phyloP scores from a whole-genome alignment of 495 filamentous ascomycete species.

The Trichoderma erinaceum region DNA sequence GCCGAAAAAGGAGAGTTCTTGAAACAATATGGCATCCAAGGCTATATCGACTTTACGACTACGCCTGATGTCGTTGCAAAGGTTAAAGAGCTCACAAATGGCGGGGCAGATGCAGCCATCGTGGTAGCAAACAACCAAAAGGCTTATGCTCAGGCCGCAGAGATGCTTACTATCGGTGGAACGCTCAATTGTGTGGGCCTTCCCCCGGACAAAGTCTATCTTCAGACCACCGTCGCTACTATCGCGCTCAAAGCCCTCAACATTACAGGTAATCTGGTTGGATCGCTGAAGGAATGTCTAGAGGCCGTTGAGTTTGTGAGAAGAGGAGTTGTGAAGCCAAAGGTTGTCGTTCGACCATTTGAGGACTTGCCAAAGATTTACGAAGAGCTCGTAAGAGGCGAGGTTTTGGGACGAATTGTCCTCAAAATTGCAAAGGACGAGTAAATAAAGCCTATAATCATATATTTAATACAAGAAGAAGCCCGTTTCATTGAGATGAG shows the following conservation, averaged over 20 bases:
- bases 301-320: conserved; percentile 45
- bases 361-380: conserved; percentile 39
- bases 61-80: conserved; percentile 31
- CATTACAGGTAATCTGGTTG: conserved; percentile 43
- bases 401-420: conserved; percentile 36
- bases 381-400: conserved; percentile 42
- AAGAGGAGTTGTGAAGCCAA: conserved; percentile 42
- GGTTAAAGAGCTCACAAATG: conserved; percentile 37
- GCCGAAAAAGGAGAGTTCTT: conserved; percentile 39
- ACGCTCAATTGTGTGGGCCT: conserved; percentile 46
- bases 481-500: too few species aligned
- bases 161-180: conserved; percentile 47
- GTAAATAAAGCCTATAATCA: conserved; percentile 18
- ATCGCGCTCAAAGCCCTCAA: conserved; percentile 47
- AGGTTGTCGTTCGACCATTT: conserved; percentile 40
- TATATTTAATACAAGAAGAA: background rate
- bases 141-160: conserved; percentile 43
- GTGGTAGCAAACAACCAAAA: conserved; percentile 41
- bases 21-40: conserved; percentile 34
- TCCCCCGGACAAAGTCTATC: conserved; percentile 35
- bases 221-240: conserved; percentile 40
- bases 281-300: conserved; percentile 46
- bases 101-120: conserved; percentile 31
- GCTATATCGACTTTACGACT: conserved; percentile 41
- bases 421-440: conserved; percentile 25